phyloP scores from a whole-genome alignment of 2,329 filamentous ascomycete species.

The Metarhizium sp. region DNA sequence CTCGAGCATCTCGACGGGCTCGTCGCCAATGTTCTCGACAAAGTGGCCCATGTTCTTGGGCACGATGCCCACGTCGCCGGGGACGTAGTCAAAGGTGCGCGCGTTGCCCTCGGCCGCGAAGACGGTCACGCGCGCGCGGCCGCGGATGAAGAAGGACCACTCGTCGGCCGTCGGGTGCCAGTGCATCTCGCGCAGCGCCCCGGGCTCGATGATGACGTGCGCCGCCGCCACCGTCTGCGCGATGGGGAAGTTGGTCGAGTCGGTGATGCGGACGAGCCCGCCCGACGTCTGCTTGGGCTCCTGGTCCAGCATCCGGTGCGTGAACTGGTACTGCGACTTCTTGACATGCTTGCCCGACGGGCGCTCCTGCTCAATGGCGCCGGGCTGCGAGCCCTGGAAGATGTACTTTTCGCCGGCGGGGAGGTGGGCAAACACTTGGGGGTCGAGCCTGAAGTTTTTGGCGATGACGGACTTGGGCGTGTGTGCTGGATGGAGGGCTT shows the following conservation, averaged over 20 bases:
- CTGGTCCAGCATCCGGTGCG: constrained; percentile 63
- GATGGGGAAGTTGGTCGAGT: constrained; percentile 67
- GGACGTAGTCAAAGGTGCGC: constrained; percentile 65
- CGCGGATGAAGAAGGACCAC: constrained; percentile 71
- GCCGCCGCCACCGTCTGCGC: constrained; percentile 66
- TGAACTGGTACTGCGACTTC: constrained; percentile 59
- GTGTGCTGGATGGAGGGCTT: constrained; percentile 35
- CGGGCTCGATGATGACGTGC: constrained; percentile 60
- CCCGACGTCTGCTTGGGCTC: constrained; percentile 56
- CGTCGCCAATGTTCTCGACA: constrained; percentile 72
- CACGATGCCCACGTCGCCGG: constrained; percentile 70
- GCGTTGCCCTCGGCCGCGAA: constrained; percentile 62
- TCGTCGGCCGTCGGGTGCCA: constrained; percentile 75
- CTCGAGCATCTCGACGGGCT: constrained; percentile 67
- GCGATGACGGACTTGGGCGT: constrained; percentile 63
- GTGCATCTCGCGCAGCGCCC: constrained; percentile 69
- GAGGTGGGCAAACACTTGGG: constrained; percentile 60
- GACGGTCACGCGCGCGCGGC: constrained; percentile 63
- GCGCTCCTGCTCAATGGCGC: constrained; percentile 54
- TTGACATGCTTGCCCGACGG: constrained; percentile 53
- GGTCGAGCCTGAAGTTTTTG: constrained; percentile 66
- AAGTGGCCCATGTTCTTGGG: constrained; percentile 72
- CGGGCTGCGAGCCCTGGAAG: constrained; percentile 59
- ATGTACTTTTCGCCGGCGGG: constrained; percentile 66
- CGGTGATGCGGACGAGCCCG: constrained; percentile 63